phyloP scores from a whole-genome alignment of 1,139 yeast genomes.

The Kodamaea ohmeri region DNA sequence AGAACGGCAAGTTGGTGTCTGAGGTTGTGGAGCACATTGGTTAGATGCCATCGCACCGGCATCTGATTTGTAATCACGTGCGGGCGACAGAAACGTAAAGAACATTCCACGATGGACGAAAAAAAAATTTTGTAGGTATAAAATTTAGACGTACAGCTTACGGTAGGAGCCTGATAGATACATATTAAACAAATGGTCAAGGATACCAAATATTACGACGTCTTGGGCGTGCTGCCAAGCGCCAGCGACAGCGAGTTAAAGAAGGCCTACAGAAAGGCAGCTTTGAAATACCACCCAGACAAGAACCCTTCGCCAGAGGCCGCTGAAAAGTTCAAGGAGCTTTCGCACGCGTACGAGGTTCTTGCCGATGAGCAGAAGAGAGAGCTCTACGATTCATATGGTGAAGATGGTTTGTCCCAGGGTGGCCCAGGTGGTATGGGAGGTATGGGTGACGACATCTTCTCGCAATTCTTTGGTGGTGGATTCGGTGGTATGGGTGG shows the following conservation, averaged over 20 bases:
- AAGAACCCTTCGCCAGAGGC: slow-evolving; percentile 81
- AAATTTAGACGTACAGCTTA: slow-evolving; percentile 3
- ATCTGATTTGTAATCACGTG: slow-evolving; percentile 4
- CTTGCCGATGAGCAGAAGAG: slow-evolving; percentile 86
- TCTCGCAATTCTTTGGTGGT: slow-evolving; percentile 85
- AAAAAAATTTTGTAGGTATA: slow-evolving; percentile 6
- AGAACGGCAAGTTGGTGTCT: slow-evolving; percentile 39
- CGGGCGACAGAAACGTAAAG: slow-evolving; percentile 8
- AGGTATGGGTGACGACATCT: slow-evolving; percentile 81
- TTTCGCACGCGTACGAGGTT: slow-evolving; percentile 86
- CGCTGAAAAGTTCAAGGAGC: slow-evolving; percentile 92
- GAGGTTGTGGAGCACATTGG: slow-evolving; percentile 51
- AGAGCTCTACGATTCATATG: slow-evolving; percentile 82
- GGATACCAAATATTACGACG: slow-evolving; percentile 85
- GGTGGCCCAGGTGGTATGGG: slow-evolving; percentile 70
- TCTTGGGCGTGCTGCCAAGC: slow-evolving; percentile 73
- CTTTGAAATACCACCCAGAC: slow-evolving; percentile 94
- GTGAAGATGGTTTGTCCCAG: slow-evolving; percentile 78
- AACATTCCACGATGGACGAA: slow-evolving; percentile 12
- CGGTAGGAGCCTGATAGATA: slow-evolving; percentile 6
- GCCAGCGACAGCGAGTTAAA: slow-evolving; percentile 85
- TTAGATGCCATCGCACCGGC: slow-evolving; percentile 15
- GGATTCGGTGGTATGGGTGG: slow-evolving; percentile 54
- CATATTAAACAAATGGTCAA: slow-evolving; percentile 61
- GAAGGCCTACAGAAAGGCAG: slow-evolving; percentile 92